Conservation (phyloP, 2,329 filamentous ascomycete species). For the Achaetomium macrosporum region DNA sequence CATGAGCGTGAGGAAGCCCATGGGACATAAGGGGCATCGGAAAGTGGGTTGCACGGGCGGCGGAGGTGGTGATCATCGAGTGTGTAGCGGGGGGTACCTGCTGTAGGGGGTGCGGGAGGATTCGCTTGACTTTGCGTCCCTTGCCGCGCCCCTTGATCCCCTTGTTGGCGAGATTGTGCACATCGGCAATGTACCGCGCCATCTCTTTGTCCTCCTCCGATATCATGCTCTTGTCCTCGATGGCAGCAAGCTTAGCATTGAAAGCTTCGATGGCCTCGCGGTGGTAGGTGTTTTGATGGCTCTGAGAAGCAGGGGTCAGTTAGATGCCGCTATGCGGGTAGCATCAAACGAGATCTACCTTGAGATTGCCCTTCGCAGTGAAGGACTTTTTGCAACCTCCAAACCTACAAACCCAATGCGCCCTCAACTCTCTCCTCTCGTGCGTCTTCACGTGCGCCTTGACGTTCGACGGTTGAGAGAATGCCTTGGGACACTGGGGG, state of each 20-base stretch:
- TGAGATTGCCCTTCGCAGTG: slow-evolving; percentile 85
- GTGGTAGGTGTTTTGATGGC: slow-evolving; percentile 94
- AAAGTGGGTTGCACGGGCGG: slow-evolving; percentile 2
- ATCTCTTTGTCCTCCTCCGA: slow-evolving; percentile 65
- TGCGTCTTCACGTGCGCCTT: slow-evolving; percentile 80
- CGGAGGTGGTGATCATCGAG: slow-evolving; percentile 1
- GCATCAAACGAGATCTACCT: slow-evolving; percentile 48
- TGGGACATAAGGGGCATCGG: slow-evolving; percentile 10
- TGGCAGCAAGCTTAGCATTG: slow-evolving; percentile 62
- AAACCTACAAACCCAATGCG: slow-evolving; percentile 64
- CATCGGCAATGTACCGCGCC: slow-evolving; percentile 73
- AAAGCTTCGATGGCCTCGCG: slow-evolving; percentile 63
- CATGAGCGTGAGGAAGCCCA: slow-evolving; percentile 14
- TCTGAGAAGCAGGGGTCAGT: slow-evolving; percentile 40
- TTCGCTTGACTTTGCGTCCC: slow-evolving; percentile 57
- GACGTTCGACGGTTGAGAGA: slow-evolving; percentile 81
- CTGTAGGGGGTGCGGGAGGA: slow-evolving; percentile 8
- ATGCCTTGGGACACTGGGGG: slow-evolving; percentile 71
- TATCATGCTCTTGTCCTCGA: slow-evolving; percentile 57
- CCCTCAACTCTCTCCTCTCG: slow-evolving; percentile 59
- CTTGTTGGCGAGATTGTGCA: slow-evolving; percentile 99
- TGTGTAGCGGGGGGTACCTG: neutral
- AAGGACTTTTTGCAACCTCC: slow-evolving; percentile 84
- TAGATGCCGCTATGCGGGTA: neutral
- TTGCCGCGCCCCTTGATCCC: slow-evolving; percentile 95